Conservation (phyloP, 768 basidiomycete genomes). For the Paxillus rubicundulus region DNA sequence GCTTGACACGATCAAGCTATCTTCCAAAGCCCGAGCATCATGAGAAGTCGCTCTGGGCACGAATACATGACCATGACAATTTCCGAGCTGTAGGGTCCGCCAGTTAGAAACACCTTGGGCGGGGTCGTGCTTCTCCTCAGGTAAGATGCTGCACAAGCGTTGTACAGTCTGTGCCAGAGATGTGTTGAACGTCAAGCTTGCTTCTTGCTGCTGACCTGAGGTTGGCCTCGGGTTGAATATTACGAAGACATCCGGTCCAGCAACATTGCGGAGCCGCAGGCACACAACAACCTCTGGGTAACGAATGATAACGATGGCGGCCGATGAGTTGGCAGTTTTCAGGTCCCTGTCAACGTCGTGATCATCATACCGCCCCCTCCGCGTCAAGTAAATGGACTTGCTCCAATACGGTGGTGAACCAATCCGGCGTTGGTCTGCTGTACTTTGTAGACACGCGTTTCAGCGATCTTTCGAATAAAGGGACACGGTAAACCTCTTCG, state of each 20-base stretch:
- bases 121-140: slow-evolving; percentile 34
- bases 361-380: too few relatives aligned
- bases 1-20: slow-evolving; percentile 47
- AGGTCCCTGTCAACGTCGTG: slow-evolving; percentile 19
- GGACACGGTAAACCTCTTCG: slow-evolving; percentile 46
- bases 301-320: slow-evolving; percentile 50
- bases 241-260: too few relatives aligned
- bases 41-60: slow-evolving; percentile 30
- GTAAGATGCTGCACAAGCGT: slow-evolving; percentile 44
- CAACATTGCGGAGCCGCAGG: slow-evolving; percentile 31
- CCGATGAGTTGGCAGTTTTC: slow-evolving; percentile 19
- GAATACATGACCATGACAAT: slow-evolving; percentile 56
- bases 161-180: slow-evolving; percentile 40
- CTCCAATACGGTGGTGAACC: slow-evolving; percentile 29
- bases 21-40: slow-evolving; percentile 21
- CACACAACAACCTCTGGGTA: slow-evolving; percentile 59
- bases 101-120: slow-evolving; percentile 42
- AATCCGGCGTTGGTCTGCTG: slow-evolving; percentile 31
- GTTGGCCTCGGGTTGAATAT: slow-evolving; percentile 62
- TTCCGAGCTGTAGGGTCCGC: slow-evolving; percentile 53
- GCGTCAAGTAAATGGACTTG: slow-evolving; percentile 3
- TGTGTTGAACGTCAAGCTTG: slow-evolving; percentile 51
- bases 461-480: slow-evolving; percentile 45
- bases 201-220: slow-evolving; percentile 47
- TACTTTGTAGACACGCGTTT: slow-evolving; percentile 35